phyloP scores from a whole-genome alignment of 1,284 basidiomycete genomes.

The Tetrapyrgos nigripes region DNA sequence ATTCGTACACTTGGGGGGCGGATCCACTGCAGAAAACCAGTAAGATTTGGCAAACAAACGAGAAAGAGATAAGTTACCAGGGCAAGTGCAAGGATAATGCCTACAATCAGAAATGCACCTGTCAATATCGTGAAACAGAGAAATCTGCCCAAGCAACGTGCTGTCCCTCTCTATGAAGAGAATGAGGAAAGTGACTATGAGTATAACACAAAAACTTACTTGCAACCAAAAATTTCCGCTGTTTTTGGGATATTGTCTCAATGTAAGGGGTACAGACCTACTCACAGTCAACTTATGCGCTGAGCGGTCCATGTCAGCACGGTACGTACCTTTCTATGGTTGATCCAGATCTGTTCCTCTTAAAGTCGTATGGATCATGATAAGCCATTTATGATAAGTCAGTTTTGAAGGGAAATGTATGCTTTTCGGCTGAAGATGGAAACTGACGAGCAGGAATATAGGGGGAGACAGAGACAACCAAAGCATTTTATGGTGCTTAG shows the following conservation, averaged over 20 bases:
- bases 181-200: too few species aligned
- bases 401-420: not conserved
- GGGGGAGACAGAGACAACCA: not conserved
- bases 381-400: constrained; percentile 30
- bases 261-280: too few species aligned
- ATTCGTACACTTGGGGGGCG: constrained; percentile 79
- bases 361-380: constrained; percentile 59
- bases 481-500: constrained; percentile 18
- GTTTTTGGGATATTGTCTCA: too few species aligned
- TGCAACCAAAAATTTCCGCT: constrained; percentile 73
- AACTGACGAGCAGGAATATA: not conserved
- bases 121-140: constrained; percentile 75
- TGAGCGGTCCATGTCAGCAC: too few species aligned
- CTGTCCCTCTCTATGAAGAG: constrained; percentile 55
- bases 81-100: constrained; percentile 73
- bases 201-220: constrained; percentile 37
- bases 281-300: too few species aligned
- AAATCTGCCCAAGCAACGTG: constrained; percentile 65
- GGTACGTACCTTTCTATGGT: constrained; percentile 37
- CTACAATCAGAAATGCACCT: constrained; percentile 66
- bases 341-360: constrained; percentile 44
- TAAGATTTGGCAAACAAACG: not conserved
- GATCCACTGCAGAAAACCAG: constrained; percentile 63
- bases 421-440: not conserved
- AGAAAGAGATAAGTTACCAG: constrained; percentile 58